Evolutionary conservation across 768 basidiomycete genomes (phyloP), one percentile per base, ranked within the genome.

Genomic region (Tubosaeta sp.): DNA sequence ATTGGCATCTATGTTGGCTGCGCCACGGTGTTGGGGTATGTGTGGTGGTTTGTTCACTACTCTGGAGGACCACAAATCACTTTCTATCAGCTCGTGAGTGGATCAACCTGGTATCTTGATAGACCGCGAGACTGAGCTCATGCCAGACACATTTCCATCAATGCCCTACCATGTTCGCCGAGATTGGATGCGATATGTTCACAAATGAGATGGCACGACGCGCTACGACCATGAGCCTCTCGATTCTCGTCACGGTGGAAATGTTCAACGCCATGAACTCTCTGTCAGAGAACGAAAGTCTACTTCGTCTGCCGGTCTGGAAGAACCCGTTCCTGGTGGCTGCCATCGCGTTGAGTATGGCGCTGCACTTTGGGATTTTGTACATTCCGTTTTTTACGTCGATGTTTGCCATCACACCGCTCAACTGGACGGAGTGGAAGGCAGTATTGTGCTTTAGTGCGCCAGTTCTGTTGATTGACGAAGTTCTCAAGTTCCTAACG

Each of bases 251-350:
- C 51, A 94, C 87, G 2, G 84, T 95, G 49, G 92, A 95, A 72
- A 95, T 95, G 92, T 93, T 93, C 76, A 95, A 95, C 71, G 92
- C 91, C 33, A 92, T 94, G 88, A 98, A 98, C 72, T 97, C 95
- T 51, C 76, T 99, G 22, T 95, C 93, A 17, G 95, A 99, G 73
- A 97, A 97, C 70, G 95, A 97, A 75, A 91, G 89, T 55, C 72
- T 99, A 54, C 72, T 99, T 46, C 79, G 80, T 31, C 74, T 99
- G 41, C 95, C 95, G 3, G 69, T 97, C 22, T 99, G 95, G 95
- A 87, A 85, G 72, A 99, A 99, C 70, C 84, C 83, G 52, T 97
- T 86, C 79, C 84, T 98, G 16, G 91, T 95, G 37, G 91, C 71
- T 16, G 92, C 93, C 29, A 91, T 97, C 64, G 68, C 85, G 14